Evolutionary conservation across 1,284 basidiomycete species (phyloP).

Genomic region (Coniferiporia sulphurascens): DNA sequence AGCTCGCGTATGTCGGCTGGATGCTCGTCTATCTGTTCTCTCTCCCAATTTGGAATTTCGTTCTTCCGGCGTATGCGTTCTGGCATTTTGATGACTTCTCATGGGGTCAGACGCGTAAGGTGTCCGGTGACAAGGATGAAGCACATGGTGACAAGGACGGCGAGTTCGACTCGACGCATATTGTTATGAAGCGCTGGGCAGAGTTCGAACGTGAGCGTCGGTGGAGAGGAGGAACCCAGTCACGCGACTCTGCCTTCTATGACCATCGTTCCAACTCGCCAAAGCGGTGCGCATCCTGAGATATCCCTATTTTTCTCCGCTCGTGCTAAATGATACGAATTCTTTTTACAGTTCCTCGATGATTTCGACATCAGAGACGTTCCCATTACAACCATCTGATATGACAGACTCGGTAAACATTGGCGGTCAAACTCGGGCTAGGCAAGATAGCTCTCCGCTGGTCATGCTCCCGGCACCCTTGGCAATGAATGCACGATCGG

Average conservation of each 20-base stretch:
- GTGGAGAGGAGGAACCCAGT: constrained; percentile 84
- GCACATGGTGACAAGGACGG: constrained; percentile 89
- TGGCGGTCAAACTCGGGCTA: constrained; percentile 38
- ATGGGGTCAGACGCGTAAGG: constrained; percentile 94
- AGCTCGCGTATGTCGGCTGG: constrained; percentile 94
- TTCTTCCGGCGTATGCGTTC: constrained; percentile 91
- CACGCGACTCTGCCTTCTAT: constrained; percentile 72
- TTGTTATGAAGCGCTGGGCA: constrained; percentile 98
- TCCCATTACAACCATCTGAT: constrained; percentile 45
- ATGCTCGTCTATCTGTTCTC: constrained; percentile 94
- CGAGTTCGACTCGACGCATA: constrained; percentile 93
- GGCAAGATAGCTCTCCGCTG: constrained; percentile 63
- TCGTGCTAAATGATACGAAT: constrained; percentile 8
- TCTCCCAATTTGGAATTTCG: constrained; percentile 93
- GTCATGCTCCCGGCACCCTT: constrained; percentile 69
- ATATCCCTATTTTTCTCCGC: constrained; percentile 1
- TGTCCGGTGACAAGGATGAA: constrained; percentile 68
- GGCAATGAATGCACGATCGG: constrained; percentile 40
- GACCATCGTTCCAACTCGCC: constrained; percentile 44
- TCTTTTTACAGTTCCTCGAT: constrained; percentile 53
- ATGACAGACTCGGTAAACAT: constrained; percentile 53
- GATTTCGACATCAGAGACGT: constrained; percentile 71
- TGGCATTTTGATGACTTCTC: constrained; percentile 99
- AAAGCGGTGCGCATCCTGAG: constrained; percentile 49
- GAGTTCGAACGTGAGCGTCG: constrained; percentile 96